Conservation (phyloP, 495 filamentous ascomycete genomes). For the Podospora appendiculata region DNA sequence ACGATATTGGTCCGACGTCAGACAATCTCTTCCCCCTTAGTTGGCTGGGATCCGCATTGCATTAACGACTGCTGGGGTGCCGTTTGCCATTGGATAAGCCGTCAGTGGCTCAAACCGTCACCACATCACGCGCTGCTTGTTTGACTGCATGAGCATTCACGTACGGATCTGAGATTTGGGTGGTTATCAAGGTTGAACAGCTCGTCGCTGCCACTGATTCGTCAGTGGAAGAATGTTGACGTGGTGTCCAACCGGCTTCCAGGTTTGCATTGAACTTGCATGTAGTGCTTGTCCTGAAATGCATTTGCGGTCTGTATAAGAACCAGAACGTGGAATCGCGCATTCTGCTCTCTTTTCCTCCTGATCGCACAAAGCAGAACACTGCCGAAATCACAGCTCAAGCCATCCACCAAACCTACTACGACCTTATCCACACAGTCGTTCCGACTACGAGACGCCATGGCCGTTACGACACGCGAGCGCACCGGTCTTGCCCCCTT, state of each 20-base stretch:
- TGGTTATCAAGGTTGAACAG: neutral
- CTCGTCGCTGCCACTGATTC: neutral
- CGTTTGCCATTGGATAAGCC: neutral
- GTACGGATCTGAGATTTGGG: neutral
- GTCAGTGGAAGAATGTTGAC: neutral
- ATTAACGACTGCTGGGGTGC: neutral
- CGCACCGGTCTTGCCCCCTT: slow-evolving; percentile 14
- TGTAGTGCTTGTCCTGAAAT: too few relatives aligned
- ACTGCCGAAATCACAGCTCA: neutral
- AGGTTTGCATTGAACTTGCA: too few relatives aligned
- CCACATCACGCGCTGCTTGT: neutral
- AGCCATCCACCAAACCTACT: neutral
- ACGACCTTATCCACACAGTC: neutral
- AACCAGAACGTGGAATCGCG: too few relatives aligned
- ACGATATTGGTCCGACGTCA: neutral
- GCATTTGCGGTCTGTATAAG: too few relatives aligned
- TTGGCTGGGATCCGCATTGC: neutral
- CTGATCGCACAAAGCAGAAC: neutral
- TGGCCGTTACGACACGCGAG: neutral
- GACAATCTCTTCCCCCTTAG: neutral
- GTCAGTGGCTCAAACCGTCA: neutral
- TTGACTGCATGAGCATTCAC: too few relatives aligned
- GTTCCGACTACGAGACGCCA: neutral
- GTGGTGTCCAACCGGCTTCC: neutral
- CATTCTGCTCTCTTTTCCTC: too few relatives aligned